Percentiles rank a stretch among this genome's conserved stretches.
These are phyloP conservation scores for Plasmodium billcollinsi DNA, from an alignment of 169 alveolate genomes.

Conservation along the genomic window DNA sequence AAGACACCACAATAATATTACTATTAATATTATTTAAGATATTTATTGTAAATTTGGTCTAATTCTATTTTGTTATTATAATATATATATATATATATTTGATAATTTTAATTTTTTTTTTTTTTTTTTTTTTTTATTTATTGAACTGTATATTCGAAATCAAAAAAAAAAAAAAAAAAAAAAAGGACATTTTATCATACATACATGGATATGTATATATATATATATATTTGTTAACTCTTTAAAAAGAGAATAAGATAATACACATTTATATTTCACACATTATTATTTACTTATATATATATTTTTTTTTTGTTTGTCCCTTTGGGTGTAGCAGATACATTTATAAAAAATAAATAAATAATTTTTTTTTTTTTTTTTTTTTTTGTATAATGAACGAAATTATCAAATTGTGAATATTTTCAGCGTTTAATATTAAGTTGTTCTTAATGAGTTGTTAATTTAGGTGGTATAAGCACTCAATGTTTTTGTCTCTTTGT, in stretches of 20 bases:
- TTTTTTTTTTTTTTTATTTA: background rate
- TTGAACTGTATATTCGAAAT: constrained; percentile 1
- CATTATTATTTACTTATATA: background rate
- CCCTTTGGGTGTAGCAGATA: constrained; percentile 3
- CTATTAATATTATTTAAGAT: too few relatives aligned
- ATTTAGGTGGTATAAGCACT: too few relatives aligned
- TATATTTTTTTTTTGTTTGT: background rate
- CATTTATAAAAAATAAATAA: too few relatives aligned
- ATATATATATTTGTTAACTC: constrained; percentile 6
- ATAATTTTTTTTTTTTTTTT: background rate
- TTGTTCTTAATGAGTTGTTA: too few relatives aligned
- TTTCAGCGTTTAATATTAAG: too few relatives aligned
- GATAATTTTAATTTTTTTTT: background rate
- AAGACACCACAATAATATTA: too few relatives aligned
- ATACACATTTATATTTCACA: constrained; percentile 8
- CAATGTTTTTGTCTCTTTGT: background rate
- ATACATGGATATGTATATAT: background rate
- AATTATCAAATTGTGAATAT: too few relatives aligned
- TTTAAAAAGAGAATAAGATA: constrained; percentile 36
- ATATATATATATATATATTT: background rate
- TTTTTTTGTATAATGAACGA: too few relatives aligned
- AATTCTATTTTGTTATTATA: background rate
- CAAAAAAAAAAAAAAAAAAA: background rate
- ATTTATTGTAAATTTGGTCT: too few relatives aligned
- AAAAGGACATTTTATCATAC: background rate